phyloP scores from a whole-genome alignment of 306 rosid genomes.

The Vigna unguiculata region DNA sequence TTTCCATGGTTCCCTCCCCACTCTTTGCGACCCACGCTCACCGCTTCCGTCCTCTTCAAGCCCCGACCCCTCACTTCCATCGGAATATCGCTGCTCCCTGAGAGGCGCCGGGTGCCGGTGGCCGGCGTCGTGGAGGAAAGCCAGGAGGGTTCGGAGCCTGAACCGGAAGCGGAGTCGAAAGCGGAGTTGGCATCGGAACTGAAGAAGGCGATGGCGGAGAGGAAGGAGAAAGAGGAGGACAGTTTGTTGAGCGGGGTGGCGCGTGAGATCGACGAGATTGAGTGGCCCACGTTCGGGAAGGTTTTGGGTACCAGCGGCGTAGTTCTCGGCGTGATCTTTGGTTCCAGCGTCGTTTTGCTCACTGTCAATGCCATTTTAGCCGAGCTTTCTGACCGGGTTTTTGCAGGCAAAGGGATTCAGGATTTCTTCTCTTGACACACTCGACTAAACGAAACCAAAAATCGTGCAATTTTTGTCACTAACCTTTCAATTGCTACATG shows the following conservation, averaged over 20 bases:
- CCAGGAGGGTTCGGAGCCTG: constrained; percentile 57
- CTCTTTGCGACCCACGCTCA: neutral
- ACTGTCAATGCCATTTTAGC: constrained; percentile 83
- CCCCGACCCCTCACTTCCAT: constrained; percentile 29
- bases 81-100: constrained; percentile 2
- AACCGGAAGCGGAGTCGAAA: constrained; percentile 42
- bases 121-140: constrained; percentile 63
- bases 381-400: constrained; percentile 73
- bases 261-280: constrained; percentile 77
- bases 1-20: constrained; percentile 12
- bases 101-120: constrained; percentile 16
- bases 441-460: neutral
- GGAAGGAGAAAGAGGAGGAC: constrained; percentile 60
- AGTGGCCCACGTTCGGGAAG: constrained; percentile 88
- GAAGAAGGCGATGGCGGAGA: constrained; percentile 78
- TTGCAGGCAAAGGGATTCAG: constrained; percentile 83
- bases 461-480: neutral
- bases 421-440: constrained; percentile 68
- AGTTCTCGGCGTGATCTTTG: constrained; percentile 78
- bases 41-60: constrained; percentile 4
- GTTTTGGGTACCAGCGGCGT: constrained; percentile 91
- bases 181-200: constrained; percentile 52
- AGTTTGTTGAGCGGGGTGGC: constrained; percentile 71
- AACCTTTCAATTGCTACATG: neutral
- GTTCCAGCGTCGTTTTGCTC: constrained; percentile 90